These are phyloP conservation scores for Botrytis pseudocinerea DNA, from an alignment of 2,329 filamentous ascomycete genomes.

Conservation along the genomic window DNA sequence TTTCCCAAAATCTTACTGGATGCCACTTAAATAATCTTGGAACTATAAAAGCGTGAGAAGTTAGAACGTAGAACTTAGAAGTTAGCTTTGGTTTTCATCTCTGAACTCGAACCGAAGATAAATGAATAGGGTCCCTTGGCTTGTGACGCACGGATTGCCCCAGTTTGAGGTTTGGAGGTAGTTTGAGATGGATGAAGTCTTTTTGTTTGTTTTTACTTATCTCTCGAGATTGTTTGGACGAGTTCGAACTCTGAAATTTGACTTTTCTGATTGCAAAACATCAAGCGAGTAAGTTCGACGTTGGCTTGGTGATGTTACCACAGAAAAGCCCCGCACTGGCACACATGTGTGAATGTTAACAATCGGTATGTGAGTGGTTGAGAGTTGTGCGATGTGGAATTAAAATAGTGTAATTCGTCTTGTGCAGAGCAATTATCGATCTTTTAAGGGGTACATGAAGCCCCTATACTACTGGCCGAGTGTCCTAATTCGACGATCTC, in stretches of 20 bases:
- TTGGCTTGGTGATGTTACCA: background rate
- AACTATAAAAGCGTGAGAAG: slow-evolving; percentile 4
- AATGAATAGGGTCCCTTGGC: slow-evolving; percentile 7
- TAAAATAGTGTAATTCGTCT: background rate
- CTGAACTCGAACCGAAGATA: background rate
- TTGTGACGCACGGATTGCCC: slow-evolving; percentile 16
- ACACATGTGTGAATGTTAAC: background rate
- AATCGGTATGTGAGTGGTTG: background rate
- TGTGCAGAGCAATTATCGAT: background rate
- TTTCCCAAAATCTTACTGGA: slow-evolving; percentile 16
- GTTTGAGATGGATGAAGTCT: slow-evolving; percentile 6
- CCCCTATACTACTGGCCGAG: background rate
- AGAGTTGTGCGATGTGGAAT: background rate
- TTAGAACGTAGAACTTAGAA: background rate
- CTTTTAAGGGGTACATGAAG: background rate
- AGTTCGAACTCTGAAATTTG: background rate
- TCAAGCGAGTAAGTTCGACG: background rate
- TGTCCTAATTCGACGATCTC: background rate
- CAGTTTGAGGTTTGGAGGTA: slow-evolving; percentile 15
- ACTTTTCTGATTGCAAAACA: background rate
- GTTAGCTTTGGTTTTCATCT: background rate
- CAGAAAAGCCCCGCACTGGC: background rate
- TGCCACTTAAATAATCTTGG: slow-evolving; percentile 8
- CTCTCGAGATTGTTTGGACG: background rate
- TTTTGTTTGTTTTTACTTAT: slow-evolving; percentile 1